Base-by-base conservation (phyloP, 768 basidiomycete species). In the Tephrocybe rancida region DNA sequence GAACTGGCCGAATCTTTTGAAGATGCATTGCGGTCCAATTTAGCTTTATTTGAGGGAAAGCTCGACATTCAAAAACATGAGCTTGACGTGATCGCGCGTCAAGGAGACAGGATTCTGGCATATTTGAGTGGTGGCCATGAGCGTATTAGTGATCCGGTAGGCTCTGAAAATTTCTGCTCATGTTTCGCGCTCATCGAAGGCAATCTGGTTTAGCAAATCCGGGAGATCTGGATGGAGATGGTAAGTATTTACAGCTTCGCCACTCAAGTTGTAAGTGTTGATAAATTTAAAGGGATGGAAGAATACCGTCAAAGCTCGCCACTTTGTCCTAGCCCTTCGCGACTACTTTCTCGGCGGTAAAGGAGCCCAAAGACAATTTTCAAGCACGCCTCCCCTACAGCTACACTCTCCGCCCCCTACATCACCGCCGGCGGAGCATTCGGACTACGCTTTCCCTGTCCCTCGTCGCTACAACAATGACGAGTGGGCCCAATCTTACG, bases 321-420 rank as follows among this genome's bases (percentile, higher is more conserved):
- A 43, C 29, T 51, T 51, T 16, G 50, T 44, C 9, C 26, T 49
- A 10, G 50, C 50, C 2, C 43, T 51, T 43, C 50, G 50, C 3
- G 50, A 51, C 18, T 51, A 19, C 3, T 44, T 30, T 21, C 14
- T 50, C 19, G 22, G n/a, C n/a, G 46, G 34, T 1, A 21, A 37
- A 19, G 47, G 8, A 3, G 1, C n/a, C 38, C 19, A 27, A 22
- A n/a, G n/a, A n/a, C n/a, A n/a, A n/a, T n/a, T n/a, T n/a, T n/a
- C n/a, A n/a, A n/a, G n/a, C n/a, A n/a, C 21, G 18, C 18, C 39
- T 8, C 21, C 39, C 39, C 19, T 8, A 38, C 5, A 6, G 18
- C 9, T 41, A 9, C 13, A 19, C 5, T 41, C 39, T 13, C 39
- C 39, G 2, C 39, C 39, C 18, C 8, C 13, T 7, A 41, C 39